Base-by-base conservation (phyloP, 495 filamentous ascomycete genomes). In the Talaromyces borbonicus region DNA sequence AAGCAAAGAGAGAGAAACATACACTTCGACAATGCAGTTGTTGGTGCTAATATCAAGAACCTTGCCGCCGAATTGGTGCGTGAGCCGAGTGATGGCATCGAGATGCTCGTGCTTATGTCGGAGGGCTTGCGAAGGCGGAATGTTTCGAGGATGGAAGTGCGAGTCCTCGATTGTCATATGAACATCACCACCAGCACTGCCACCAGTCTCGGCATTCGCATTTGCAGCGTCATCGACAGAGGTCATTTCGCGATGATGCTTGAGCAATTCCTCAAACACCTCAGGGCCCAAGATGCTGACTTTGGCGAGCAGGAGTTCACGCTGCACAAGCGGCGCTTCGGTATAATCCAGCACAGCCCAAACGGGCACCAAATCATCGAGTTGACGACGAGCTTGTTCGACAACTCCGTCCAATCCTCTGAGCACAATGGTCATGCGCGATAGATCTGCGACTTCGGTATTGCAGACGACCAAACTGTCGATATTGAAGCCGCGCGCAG, bases 331-430 rank as follows among this genome's bases (percentile, higher is more conserved):
- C 20, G 92, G 87, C 1, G 92, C 80, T 27, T 78, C 73, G 24
- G 90, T 96, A 68, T 98, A 97, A 64, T 98, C 92, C 48, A 98
- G 70, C 12, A 98, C 92, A 24, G 92, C 92, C 92, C 92, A 98
- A 42, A 98, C 92, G 23, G 92, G 92, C 24, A 98, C 92, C 24
- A 98, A 72, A 57, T 98, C 92, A 57, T 97, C 92, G 12, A 98
- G 72, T 71, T 98, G 92, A 45, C 92, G 77, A 31, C 92, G 82
- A 36, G 92, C 92, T 69, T 98, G 92, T 73, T 98, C 92, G 12
- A 98, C 90, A 16, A 98, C 92, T 38, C 90, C 92, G 55, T 97
- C 90, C 66, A 95, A 90, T 29, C 92, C 92, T 47, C 85, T 84
- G 32, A 98, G 74, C 46, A 98, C 92, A 52, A 98, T 98, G 30